Conservation (phyloP, 108 stramenopile species). For the Schizochytrium sp. region DNA sequence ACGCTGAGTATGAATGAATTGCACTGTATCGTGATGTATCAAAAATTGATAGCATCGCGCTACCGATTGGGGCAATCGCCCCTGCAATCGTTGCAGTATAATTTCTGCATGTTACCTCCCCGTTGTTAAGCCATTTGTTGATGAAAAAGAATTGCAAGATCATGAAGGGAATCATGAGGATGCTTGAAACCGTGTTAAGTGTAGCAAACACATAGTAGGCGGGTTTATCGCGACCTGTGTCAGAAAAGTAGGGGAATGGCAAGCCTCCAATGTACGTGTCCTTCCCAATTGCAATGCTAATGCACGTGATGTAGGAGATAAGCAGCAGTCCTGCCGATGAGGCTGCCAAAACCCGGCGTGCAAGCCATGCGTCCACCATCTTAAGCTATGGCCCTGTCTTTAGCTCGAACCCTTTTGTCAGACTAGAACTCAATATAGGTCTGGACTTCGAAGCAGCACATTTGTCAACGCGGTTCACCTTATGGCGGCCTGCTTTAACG, state of each 20-base stretch:
- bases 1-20: constrained; percentile 17
- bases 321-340: background rate
- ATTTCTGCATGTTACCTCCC: background rate
- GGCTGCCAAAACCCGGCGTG: background rate
- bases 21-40: constrained; percentile 1
- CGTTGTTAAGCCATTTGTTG: background rate
- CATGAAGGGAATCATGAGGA: background rate
- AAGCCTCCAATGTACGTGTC: constrained; percentile 37
- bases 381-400: background rate
- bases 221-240: constrained; percentile 50
- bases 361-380: background rate
- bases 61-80: background rate
- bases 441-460: background rate
- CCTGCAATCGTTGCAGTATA: background rate
- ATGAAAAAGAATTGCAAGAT: constrained; percentile 41
- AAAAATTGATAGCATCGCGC: background rate
- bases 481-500: too few species aligned
- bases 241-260: constrained; percentile 18
- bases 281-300: background rate
- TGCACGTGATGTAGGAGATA: constrained; percentile 30
- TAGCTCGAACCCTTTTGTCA: background rate
- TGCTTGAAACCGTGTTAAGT: background rate
- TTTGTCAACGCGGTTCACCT: too few species aligned
- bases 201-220: constrained; percentile 43
- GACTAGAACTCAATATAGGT: background rate